Conservation (phyloP, 192 early-diverging fungal species). For the Backusella circina region DNA sequence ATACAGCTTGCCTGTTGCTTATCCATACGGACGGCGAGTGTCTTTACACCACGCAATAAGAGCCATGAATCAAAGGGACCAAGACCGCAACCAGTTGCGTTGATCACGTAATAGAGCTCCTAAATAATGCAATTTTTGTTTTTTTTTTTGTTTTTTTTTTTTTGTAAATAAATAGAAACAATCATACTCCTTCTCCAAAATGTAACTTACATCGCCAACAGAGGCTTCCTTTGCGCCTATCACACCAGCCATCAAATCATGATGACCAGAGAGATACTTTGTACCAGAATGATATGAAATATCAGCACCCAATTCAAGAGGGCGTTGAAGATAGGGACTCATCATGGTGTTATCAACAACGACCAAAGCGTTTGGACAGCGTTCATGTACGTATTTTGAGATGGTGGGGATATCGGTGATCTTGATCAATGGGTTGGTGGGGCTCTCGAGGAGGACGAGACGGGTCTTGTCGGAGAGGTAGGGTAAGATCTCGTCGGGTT, state of each 20-base stretch:
- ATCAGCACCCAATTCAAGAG: conserved; percentile 88
- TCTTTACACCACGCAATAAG: conserved; percentile 91
- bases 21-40: conserved; percentile 94
- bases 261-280: conserved; percentile 96
- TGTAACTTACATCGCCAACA: conserved; percentile 65
- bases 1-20: conserved; percentile 83
- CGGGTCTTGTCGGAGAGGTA: conserved; percentile 73
- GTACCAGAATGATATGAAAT: conserved; percentile 96
- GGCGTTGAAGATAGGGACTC: conserved; percentile 90
- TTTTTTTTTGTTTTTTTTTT: no score
- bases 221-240: conserved; percentile 71
- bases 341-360: conserved; percentile 99
- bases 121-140: conserved; percentile 17
- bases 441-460: conserved; percentile 89
- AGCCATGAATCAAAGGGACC: conserved; percentile 93
- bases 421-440: conserved; percentile 96
- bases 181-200: neutral
- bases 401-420: conserved; percentile 87
- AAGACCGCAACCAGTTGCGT: conserved; percentile 87
- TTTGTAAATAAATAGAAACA: conserved; percentile 4
- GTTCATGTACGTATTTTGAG: conserved; percentile 63
- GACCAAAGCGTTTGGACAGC: conserved; percentile 75
- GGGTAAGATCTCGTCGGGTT: conserved; percentile 53
- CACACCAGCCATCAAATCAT: conserved; percentile 98
- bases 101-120: conserved; percentile 91